Percentiles rank a stretch among this genome's conserved stretches.
Evolutionary conservation across 192 early-diverging fungal genomes (phyloP).

Genomic region (Backusella liffmaniae): DNA sequence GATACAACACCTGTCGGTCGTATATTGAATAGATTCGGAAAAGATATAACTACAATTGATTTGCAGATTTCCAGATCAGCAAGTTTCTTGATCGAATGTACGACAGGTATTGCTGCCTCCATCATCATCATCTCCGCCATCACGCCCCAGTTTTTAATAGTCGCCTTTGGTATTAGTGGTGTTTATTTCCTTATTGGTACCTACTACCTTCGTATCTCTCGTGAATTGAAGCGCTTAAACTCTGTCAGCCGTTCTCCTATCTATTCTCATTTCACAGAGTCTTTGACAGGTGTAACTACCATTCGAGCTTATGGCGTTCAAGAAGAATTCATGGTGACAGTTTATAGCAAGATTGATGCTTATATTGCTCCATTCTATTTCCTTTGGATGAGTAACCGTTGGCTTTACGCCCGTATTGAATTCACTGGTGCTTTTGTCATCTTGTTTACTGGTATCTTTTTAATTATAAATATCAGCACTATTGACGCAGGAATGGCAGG

Average conservation of each 20-base stretch:
- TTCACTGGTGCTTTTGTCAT: slow-evolving; percentile 67
- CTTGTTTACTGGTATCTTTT: slow-evolving; percentile 63
- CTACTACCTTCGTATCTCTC: slow-evolving; percentile 69
- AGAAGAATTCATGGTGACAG: slow-evolving; percentile 62
- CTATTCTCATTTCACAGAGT: slow-evolving; percentile 80
- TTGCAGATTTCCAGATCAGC: slow-evolving; percentile 21
- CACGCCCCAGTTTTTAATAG: slow-evolving; percentile 40
- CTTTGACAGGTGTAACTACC: slow-evolving; percentile 71
- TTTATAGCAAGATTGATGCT: slow-evolving; percentile 59
- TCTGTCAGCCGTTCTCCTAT: slow-evolving; percentile 72
- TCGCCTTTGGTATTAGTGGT: slow-evolving; percentile 37
- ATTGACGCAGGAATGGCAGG: slow-evolving; percentile 80
- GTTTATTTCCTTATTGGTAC: slow-evolving; percentile 61
- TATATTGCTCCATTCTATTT: slow-evolving; percentile 69
- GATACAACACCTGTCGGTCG: slow-evolving; percentile 75
- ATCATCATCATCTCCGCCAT: slow-evolving; percentile 37
- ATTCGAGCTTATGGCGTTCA: slow-evolving; percentile 80
- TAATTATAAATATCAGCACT: slow-evolving; percentile 45
- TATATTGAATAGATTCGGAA: slow-evolving; percentile 76
- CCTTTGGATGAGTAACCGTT: slow-evolving; percentile 76
- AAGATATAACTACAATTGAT: slow-evolving; percentile 59
- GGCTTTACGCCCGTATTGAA: slow-evolving; percentile 61
- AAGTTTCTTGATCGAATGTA: slow-evolving; percentile 16
- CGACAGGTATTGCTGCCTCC: slow-evolving; percentile 18
- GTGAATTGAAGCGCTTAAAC: slow-evolving; percentile 91